Conservation (phyloP, 805 yeast genomes). For the Hanseniaspora vineae region DNA sequence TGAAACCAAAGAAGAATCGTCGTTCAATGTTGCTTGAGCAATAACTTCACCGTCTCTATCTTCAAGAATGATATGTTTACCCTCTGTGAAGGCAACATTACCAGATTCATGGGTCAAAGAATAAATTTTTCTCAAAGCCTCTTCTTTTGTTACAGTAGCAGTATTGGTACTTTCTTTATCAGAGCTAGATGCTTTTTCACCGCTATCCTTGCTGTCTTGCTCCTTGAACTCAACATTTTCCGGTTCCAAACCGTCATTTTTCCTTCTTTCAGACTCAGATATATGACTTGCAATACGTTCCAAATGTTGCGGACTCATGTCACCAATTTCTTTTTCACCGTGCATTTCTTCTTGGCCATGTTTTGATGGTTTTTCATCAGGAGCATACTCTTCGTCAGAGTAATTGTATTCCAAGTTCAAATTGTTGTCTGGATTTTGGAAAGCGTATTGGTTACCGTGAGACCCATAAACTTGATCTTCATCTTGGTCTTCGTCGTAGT, state of each 20-base stretch:
- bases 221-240: slow-evolving; percentile 1
- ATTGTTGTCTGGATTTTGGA: not conserved
- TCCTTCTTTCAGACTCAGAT: not conserved
- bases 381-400: not conserved
- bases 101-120: slow-evolving; percentile 17
- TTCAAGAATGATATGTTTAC: slow-evolving; percentile 58
- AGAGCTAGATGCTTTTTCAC: not conserved
- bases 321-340: not conserved
- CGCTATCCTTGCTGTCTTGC: slow-evolving; percentile 3
- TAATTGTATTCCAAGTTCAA: not conserved
- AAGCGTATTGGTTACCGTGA: too few species aligned
- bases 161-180: slow-evolving; percentile 3
- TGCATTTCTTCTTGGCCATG: not conserved
- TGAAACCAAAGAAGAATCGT: slow-evolving; percentile 1
- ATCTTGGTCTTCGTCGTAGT: not conserved
- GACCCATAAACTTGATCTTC: not conserved
- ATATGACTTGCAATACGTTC: not conserved
- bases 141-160: slow-evolving; percentile 6
- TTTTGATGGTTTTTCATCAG: not conserved
- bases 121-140: slow-evolving; percentile 11
- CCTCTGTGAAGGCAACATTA: slow-evolving; percentile 51
- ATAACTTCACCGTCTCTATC: slow-evolving; percentile 76
- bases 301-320: not conserved
- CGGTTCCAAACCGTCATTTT: slow-evolving; percentile 1
- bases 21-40: slow-evolving; percentile 34